These are phyloP conservation scores for Penicillium waksmanii DNA, from an alignment of 495 filamentous ascomycete species.

Conservation along the genomic window DNA sequence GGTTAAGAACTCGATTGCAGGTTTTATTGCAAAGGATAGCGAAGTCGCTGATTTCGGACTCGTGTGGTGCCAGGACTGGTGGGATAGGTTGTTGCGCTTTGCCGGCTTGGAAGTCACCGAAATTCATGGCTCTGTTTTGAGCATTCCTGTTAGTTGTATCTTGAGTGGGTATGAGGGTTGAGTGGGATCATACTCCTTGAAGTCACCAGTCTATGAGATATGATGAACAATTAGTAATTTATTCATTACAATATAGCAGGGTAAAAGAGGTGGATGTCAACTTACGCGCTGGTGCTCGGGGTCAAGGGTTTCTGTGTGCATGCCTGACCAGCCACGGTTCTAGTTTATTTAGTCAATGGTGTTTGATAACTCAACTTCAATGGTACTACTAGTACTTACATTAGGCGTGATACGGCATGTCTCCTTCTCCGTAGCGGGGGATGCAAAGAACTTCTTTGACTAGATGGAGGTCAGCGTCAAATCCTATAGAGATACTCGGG, in stretches of 20 bases:
- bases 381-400: slow-evolving; percentile 34
- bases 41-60: slow-evolving; percentile 67
- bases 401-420: slow-evolving; percentile 71
- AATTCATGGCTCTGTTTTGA: slow-evolving; percentile 79
- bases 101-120: slow-evolving; percentile 73
- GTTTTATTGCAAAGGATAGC: slow-evolving; percentile 70
- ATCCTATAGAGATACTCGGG: neutral
- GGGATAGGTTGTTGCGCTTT: slow-evolving; percentile 85
- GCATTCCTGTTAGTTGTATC: slow-evolving; percentile 2
- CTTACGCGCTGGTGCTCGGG: slow-evolving; percentile 78
- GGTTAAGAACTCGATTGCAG: slow-evolving; percentile 68
- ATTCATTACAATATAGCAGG: neutral
- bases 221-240: neutral
- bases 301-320: slow-evolving; percentile 88
- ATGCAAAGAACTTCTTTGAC: slow-evolving; percentile 80
- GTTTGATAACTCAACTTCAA: too few species aligned
- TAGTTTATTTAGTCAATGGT: too few species aligned
- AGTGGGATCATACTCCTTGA: slow-evolving; percentile 74
- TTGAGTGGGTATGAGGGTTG: neutral
- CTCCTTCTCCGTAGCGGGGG: slow-evolving; percentile 72
- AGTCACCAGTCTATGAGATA: slow-evolving; percentile 71
- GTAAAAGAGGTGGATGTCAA: slow-evolving; percentile 6
- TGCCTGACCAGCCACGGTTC: slow-evolving; percentile 86
- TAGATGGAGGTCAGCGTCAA: slow-evolving; percentile 31
- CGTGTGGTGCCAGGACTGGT: slow-evolving; percentile 58